Conservation (phyloP, 768 basidiomycete genomes). For the Suillus subluteus region DNA sequence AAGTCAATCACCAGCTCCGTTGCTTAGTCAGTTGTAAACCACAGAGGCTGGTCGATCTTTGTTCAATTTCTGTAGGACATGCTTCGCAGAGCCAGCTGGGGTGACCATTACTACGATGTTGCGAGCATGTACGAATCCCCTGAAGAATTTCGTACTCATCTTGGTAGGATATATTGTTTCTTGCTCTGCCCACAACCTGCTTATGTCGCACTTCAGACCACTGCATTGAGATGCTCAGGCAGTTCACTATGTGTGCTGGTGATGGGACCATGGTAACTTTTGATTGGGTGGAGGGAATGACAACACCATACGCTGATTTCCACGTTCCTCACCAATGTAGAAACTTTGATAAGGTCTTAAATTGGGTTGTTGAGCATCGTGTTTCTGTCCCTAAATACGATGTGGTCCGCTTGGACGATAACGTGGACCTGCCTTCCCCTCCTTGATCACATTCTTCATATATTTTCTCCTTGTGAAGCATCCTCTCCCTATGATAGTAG, state of each 20-base stretch:
- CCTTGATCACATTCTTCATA: background rate
- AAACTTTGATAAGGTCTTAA: background rate
- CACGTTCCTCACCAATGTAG: background rate
- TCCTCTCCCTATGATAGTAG: background rate
- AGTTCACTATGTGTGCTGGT: constrained; percentile 15
- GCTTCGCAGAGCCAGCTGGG: constrained; percentile 15
- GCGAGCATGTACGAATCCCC: background rate
- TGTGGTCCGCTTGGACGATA: background rate
- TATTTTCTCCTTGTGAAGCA: background rate
- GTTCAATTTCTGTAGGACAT: constrained; percentile 8
- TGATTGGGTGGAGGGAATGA: constrained; percentile 13
- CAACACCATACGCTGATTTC: background rate
- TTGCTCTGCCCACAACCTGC: background rate
- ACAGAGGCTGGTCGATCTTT: background rate
- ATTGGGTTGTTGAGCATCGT: constrained; percentile 3
- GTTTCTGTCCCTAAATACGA: background rate
- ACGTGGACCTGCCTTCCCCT: background rate
- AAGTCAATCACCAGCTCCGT: constrained; percentile 16
- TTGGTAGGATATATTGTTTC: constrained; percentile 9
- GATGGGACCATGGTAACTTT: constrained; percentile 14
- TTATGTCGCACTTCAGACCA: constrained; percentile 4
- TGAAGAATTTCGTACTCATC: constrained; percentile 1
- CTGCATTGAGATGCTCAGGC: constrained; percentile 17
- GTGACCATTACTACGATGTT: constrained; percentile 9
- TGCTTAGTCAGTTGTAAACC: constrained; percentile 13